Conservation (phyloP, 805 yeast genomes). For the Lipomyces japonicus region DNA sequence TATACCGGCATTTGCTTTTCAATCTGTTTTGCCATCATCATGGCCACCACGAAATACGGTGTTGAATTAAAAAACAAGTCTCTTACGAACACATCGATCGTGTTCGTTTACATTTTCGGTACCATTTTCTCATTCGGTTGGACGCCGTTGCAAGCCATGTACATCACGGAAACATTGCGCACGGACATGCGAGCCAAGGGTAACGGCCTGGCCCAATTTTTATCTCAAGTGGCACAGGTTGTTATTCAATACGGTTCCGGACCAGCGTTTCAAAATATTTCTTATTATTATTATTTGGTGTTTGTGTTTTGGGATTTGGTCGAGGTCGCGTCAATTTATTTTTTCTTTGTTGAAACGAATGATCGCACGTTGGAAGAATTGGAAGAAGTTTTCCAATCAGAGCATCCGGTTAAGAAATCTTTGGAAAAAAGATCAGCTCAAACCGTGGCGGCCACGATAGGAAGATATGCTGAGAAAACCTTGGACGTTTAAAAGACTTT, state of each 20-base stretch:
- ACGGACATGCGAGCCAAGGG: slow-evolving; percentile 44
- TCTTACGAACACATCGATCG: slow-evolving; percentile 8
- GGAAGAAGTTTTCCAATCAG: slow-evolving; percentile 35
- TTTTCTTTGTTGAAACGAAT: slow-evolving; percentile 60
- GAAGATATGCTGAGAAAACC: slow-evolving; percentile 1
- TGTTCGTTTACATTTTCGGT: slow-evolving; percentile 13
- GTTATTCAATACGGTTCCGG: slow-evolving; percentile 40
- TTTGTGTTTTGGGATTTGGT: slow-evolving; percentile 53
- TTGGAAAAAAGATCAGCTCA: slow-evolving; percentile 11
- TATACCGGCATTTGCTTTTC: slow-evolving; percentile 34
- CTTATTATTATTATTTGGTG: slow-evolving; percentile 57
- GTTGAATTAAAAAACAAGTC: slow-evolving; percentile 38
- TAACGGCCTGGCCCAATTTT: slow-evolving; percentile 33
- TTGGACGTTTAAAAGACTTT: too few relatives aligned
- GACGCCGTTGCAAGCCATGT: slow-evolving; percentile 27
- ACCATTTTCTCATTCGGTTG: slow-evolving; percentile 16
- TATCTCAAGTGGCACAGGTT: slow-evolving; percentile 21
- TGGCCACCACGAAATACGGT: slow-evolving; percentile 48
- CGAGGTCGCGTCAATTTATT: slow-evolving; percentile 43
- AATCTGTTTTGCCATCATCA: slow-evolving; percentile 42
- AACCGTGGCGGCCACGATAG: neutral
- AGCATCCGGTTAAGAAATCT: slow-evolving; percentile 18
- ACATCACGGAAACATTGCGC: slow-evolving; percentile 32
- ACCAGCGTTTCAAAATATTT: slow-evolving; percentile 46
- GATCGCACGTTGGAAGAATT: slow-evolving; percentile 60